These are phyloP conservation scores for Alternaria infectoria DNA, from an alignment of 2,329 filamentous ascomycete species.

Conservation along the genomic window DNA sequence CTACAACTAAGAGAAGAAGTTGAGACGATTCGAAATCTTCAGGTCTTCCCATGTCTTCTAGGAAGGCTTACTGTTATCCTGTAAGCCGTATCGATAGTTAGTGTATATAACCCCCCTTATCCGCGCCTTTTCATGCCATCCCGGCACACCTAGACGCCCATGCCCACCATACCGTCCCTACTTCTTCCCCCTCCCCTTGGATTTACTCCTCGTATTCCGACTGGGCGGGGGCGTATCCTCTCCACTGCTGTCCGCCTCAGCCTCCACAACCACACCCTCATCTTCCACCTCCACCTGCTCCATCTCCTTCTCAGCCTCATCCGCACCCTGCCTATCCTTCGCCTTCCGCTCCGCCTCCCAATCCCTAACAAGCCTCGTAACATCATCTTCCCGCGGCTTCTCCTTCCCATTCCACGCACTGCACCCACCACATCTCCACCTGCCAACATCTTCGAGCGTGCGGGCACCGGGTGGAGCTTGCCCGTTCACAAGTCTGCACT, in stretches of 20 bases:
- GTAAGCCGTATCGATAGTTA: neutral
- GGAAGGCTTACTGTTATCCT: neutral
- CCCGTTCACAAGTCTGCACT: slow-evolving; percentile 89
- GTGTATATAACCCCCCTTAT: neutral
- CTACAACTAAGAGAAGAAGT: neutral
- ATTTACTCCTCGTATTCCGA: slow-evolving; percentile 51
- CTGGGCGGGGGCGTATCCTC: slow-evolving; percentile 40
- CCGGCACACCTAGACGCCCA: neutral
- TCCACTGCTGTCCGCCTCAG: neutral
- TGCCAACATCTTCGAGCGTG: slow-evolving; percentile 77
- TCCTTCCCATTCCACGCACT: slow-evolving; percentile 80
- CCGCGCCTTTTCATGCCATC: neutral
- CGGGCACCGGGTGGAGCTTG: slow-evolving; percentile 89
- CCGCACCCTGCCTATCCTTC: slow-evolving; percentile 18
- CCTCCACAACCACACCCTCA: slow-evolving; percentile 23
- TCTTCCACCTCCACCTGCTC: slow-evolving; percentile 27
- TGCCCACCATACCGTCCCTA: slow-evolving; percentile 6
- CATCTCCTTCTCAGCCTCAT: slow-evolving; percentile 9
- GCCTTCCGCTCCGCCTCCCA: slow-evolving; percentile 61
- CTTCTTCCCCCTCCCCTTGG: slow-evolving; percentile 50
- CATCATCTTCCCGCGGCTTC: slow-evolving; percentile 75
- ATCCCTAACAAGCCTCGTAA: slow-evolving; percentile 49
- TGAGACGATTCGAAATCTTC: neutral
- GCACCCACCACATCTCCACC: slow-evolving; percentile 90
- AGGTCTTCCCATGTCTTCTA: neutral